Base-by-base conservation (phyloP, 2,329 filamentous ascomycete species). In the Phoma sp. region DNA sequence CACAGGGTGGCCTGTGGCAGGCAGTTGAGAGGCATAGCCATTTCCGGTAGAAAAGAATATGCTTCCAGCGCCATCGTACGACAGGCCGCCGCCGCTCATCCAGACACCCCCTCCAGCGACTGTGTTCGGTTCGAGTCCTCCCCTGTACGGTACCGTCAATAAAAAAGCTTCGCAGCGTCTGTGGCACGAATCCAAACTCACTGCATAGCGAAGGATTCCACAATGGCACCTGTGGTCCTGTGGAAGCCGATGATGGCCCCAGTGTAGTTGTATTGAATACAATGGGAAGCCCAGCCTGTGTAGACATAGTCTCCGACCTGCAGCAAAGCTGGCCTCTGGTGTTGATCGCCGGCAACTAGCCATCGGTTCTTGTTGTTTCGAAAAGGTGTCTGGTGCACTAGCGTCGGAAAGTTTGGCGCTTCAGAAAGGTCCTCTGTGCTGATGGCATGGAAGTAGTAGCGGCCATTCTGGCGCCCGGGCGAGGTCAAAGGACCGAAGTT, bases 221-320 rank as follows among this genome's bases (percentile, higher is more conserved):
- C 76, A 7, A 78, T 65, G 4, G 64, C 65, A n/a, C 80, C 80
- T 19, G 74, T 78, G 0, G 70, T 76, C 58, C 79, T 81, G 60
- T 82, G 74, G 67, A 77, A 80, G 10, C 80, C 80, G 40, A 82
- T 76, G 44, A 82, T 73, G 68, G 79, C 80, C 45, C 80, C 80
- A 8, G 80, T 82, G 49, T 80, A 81, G 62, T 82, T 82, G 65
- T 78, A 82, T 60, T 80, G 76, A 8, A 81, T 80, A 51, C 80
- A 82, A 63, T 82, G 80, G n/a, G 78, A 80, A 0, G 78, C 80
- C 58, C 80, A 82, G 3, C 79, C 80, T 10, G 79, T 79, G 55
- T 82, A 82, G 27, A 82, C 73, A 57, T 74, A 80, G 45, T 81
- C 68, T n/a, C 77, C 77, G 8, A 76, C 69, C 37, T 80, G 78